Base-by-base conservation (phyloP, 192 early-diverging fungal genomes). In the Rhizophagus sp. region DNA sequence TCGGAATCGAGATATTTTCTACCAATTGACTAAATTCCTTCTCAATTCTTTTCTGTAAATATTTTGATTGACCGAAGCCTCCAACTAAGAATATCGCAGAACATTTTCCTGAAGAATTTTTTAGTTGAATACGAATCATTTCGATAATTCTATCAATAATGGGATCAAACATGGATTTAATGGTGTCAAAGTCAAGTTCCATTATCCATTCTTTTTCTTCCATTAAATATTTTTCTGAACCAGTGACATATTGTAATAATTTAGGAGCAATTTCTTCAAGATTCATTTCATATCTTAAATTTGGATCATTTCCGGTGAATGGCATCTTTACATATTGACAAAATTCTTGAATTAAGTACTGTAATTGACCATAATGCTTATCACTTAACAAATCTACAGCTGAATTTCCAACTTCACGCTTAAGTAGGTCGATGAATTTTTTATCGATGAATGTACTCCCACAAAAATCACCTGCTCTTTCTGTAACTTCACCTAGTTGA, bases 31-130 rank as follows among this genome's bases (percentile, higher is more conserved):
- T 77, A 82, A 88, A 88, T 63, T 87, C 83, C 61, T 88, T 72
- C 25, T 86, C 81, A 13, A 88, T 84, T 24, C 86, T 84, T 49
- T 85, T 84, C 49, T 84, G 84, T 12, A 89, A 68, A 73, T 89
- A 89, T 12, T 85, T 84, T 7, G 87, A 88, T 0, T 85, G 82
- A n/a, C 89, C 85, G 77, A 90, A 90, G 0, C 89, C 89, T 80
- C 89, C 89, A 22, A 88, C 87, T 50, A 90, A 63, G 47, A 90
- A 86, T 39, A 90, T 84, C 17, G 89, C 86, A n/a, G 87, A 84
- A 24, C 87, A 79, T 12, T 79, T 70, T 34, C 81, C 75, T 44
- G 8, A 44, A 22, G 85, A 83, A 69, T 87, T 84, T 25, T 84
- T 74, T 8, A 90, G 64, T 62, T 88, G 87, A 27, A 87, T 83